These are phyloP conservation scores for Penicillium dipodomyicola DNA, from an alignment of 495 filamentous ascomycete genomes.

Conservation along the genomic window DNA sequence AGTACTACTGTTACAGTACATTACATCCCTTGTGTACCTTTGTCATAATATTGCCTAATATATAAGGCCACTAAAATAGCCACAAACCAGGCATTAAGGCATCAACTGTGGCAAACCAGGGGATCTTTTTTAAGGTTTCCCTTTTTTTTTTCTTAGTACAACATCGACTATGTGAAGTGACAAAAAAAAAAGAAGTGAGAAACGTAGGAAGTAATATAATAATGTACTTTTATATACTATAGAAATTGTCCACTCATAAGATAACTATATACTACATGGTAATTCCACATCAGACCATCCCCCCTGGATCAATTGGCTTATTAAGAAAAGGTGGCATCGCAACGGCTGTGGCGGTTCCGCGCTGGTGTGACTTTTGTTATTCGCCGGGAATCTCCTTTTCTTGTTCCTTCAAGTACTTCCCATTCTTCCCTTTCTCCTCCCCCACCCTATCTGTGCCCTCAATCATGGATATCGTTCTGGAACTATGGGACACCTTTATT, in stretches of 20 bases:
- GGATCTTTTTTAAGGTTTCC: background rate
- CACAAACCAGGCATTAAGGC: constrained; percentile 1
- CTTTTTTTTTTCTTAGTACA: background rate
- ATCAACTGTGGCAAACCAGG: constrained; percentile 1
- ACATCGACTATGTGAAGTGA: background rate
- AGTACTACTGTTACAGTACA: background rate
- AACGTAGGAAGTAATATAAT: background rate
- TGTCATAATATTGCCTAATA: background rate
- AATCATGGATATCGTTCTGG: constrained; percentile 87
- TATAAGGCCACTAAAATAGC: background rate
- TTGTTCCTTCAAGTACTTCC: constrained; percentile 8
- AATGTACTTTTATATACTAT: background rate
- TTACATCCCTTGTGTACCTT: too few species aligned
- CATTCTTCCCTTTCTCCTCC: constrained; percentile 1
- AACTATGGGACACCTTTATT: constrained; percentile 78
- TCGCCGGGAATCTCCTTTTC: constrained; percentile 20
- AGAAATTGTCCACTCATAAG: background rate
- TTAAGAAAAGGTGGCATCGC: constrained; percentile 16
- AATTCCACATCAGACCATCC: background rate
- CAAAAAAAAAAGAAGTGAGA: background rate
- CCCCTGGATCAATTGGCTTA: constrained; percentile 16
- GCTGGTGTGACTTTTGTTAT: constrained; percentile 44
- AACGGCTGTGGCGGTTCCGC: constrained; percentile 40
- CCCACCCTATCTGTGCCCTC: background rate
- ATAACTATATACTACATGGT: background rate